These are phyloP conservation scores for Ogataea pilisensis DNA, from an alignment of 805 yeast genomes.

Conservation along the genomic window DNA sequence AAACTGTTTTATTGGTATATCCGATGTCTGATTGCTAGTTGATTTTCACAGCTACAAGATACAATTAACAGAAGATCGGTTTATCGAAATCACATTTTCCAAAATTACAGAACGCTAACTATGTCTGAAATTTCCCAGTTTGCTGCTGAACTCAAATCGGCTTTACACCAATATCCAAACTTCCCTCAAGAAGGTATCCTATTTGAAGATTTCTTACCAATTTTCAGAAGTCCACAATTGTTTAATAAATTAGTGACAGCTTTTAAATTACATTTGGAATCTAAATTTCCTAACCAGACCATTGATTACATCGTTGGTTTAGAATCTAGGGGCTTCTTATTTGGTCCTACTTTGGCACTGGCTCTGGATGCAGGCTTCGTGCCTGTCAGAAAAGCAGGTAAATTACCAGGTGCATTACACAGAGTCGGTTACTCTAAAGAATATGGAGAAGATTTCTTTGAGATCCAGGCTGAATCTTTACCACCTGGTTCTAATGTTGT, in stretches of 20 bases:
- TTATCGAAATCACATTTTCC: neutral
- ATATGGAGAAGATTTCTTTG: constrained; percentile 87
- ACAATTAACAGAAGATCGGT: neutral
- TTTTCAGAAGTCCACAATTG: constrained; percentile 75
- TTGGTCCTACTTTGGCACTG: constrained; percentile 93
- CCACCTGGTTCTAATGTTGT: constrained; percentile 77
- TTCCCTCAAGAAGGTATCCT: constrained; percentile 91
- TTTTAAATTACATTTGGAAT: constrained; percentile 68
- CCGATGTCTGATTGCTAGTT: too few species aligned
- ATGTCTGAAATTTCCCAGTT: constrained; percentile 21
- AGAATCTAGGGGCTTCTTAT: constrained; percentile 94
- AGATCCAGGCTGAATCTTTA: constrained; percentile 79
- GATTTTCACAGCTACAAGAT: too few species aligned
- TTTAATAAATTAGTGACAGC: constrained; percentile 82
- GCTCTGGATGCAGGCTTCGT: constrained; percentile 87
- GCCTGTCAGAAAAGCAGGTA: constrained; percentile 94
- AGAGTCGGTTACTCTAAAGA: constrained; percentile 80
- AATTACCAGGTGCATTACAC: constrained; percentile 82
- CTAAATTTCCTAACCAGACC: constrained; percentile 42
- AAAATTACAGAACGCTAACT: neutral
- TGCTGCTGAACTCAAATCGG: constrained; percentile 47
- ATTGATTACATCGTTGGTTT: constrained; percentile 91
- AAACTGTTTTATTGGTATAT: too few species aligned
- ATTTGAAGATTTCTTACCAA: constrained; percentile 95
- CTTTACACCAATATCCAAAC: constrained; percentile 79